Evolutionary conservation across 2,329 filamentous ascomycete genomes (phyloP), one percentile per base, ranked within the genome.

Genomic region (Claviceps sp.): DNA sequence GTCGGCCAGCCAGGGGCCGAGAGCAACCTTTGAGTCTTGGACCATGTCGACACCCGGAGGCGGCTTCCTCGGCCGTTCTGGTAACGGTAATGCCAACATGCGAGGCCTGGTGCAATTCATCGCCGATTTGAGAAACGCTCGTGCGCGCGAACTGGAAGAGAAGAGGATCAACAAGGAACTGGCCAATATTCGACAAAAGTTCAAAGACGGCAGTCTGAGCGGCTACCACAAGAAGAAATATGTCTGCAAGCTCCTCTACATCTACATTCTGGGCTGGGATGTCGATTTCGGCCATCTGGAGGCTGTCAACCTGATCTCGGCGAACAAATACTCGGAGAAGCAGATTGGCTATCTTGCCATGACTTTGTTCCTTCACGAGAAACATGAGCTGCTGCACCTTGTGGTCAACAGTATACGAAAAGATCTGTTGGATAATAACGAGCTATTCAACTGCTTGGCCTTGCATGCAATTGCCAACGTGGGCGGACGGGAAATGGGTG

Each of bases 151-250:
- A 68, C 73, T 98, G 56, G 93, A 98, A 68, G 93, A 98, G 75
- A 98, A 98, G 78, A 81, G 93, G 65, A 97, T 98, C 74, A 98
- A 98, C 71, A 98, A 98, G 75, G 93, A 98, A 73, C 73, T 98
- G 68, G 93, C 93, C 65, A 98, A 98, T 66, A 98, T 98, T 67
- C 83, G 83, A 64, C 88, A 96, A 72, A 97, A 97, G 71, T 98
- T 97, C 76, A 95, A 95, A 78, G 87, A 93, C 67, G 90, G 89
- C 57, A 93, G 79, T 64, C 74, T 98, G 53, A 95, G 85, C 65
- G 94, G 93, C 58, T 98, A 98, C 66, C 89, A 96, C 75, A 96
- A 94, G 77, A 98, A 98, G 79, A 98, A 98, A 86, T 98, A 98
- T 67, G 93, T 98, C 59, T 98, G 93, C 87, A 98, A 98, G 82